Base-by-base conservation (phyloP, 805 yeast species). In the Ogataea wickerhamii region DNA sequence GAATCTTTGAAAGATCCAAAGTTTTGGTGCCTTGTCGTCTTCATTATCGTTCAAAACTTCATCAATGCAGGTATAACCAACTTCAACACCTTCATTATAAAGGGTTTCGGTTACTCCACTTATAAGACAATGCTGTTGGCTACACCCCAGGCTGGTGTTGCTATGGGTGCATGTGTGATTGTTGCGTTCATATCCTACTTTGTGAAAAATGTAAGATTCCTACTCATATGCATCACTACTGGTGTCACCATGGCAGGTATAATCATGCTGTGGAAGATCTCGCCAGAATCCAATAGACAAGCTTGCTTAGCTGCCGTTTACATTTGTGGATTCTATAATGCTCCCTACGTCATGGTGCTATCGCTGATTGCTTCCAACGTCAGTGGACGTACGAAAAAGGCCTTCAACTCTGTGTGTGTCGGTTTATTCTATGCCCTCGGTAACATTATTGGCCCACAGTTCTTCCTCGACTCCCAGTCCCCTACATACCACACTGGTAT, bases 351-450 rank as follows among this genome's bases (percentile, higher is more conserved):
- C 25, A 23, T 49, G 30, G 31, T 51, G 4, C 38, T 55, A 14
- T 56, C 61, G 0, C 34, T 51, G 39, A 50, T 56, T 36, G 50
- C 58, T 5, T 54, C 60, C 7, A 56, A 82, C 55, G 70, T 76
- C 19, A 76, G 86, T 4, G 91, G 91, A 3, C 71, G 74, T 41
- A 78, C 87, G 11, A 84, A 83, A 56, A 78, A 81, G 52, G 66
- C 52, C 5, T 48, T 50, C 45, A 41, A 45, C 37, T 64, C 64
- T 8, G 50, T 56, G 22, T 44, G 52, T 16, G 59, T 53, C 31
- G 67, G 67, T 11, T 63, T 77, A 37, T 74, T 71, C n/a, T 78
- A 76, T 51, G 75, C 78, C 8, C 56, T 77, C 18, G 76, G 80
- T 6, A 71, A 80, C 48, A 60, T 82, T 42, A 64, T 78, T 34